phyloP scores from a whole-genome alignment of 306 rosid genomes.

The Citrullus amarus region DNA sequence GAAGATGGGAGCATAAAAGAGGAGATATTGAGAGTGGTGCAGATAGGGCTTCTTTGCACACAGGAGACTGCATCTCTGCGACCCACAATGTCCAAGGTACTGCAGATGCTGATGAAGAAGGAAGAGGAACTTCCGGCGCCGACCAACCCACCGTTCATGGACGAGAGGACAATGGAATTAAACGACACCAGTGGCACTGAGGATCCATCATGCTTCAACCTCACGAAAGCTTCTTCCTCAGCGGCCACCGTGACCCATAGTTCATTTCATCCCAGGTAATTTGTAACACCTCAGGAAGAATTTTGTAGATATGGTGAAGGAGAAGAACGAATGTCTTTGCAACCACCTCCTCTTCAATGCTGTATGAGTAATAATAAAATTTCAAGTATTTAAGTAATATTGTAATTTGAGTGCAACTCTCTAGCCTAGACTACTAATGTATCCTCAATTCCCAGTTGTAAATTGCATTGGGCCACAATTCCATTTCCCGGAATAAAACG shows the following conservation, averaged over 20 bases:
- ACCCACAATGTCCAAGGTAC: constrained; percentile 69
- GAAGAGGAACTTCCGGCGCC: constrained; percentile 64
- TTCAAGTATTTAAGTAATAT: background rate
- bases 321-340: background rate
- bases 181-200: constrained; percentile 26
- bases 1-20: constrained; percentile 21
- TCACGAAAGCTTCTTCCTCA: constrained; percentile 28
- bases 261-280: constrained; percentile 66
- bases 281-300: background rate
- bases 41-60: constrained; percentile 76
- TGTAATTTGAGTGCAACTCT: background rate
- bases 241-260: constrained; percentile 56
- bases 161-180: constrained; percentile 78
- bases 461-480: background rate
- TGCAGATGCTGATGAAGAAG: constrained; percentile 56
- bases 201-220: constrained; percentile 27
- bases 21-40: constrained; percentile 53
- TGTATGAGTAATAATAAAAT: background rate
- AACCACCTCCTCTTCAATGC: too few species aligned
- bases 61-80: constrained; percentile 63
- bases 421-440: background rate
- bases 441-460: background rate
- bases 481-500: background rate
- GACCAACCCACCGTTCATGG: constrained; percentile 74
- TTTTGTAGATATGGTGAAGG: background rate